phyloP scores from a whole-genome alignment of 2,329 filamentous ascomycete genomes.

The Hypomyces perniciosus region DNA sequence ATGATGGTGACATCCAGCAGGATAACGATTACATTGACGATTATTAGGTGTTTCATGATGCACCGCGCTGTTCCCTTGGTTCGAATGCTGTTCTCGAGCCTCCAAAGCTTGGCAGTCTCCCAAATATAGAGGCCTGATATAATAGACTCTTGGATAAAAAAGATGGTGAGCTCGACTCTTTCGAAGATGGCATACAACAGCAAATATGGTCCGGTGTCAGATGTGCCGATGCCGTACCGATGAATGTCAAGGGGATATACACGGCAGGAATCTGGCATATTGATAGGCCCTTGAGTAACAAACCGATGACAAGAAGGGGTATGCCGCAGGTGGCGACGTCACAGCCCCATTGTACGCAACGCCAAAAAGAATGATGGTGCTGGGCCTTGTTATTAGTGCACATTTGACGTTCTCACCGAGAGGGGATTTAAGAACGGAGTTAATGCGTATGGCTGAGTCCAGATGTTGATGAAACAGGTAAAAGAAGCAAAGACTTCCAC shows the following conservation, averaged over 20 bases:
- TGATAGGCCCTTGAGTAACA: slow-evolving; percentile 34
- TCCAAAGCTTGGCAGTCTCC: background rate
- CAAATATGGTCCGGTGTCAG: slow-evolving; percentile 2
- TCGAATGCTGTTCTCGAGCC: slow-evolving; percentile 33
- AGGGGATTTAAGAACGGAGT: too few species aligned
- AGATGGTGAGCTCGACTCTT: slow-evolving; percentile 46
- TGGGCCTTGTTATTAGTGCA: too few species aligned
- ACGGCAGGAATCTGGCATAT: background rate
- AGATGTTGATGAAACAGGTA: too few species aligned
- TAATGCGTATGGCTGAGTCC: too few species aligned
- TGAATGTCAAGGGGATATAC: background rate
- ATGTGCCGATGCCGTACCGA: slow-evolving; percentile 12
- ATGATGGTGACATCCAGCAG: slow-evolving; percentile 33
- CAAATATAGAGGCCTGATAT: slow-evolving; percentile 44
- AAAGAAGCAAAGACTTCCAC: too few species aligned
- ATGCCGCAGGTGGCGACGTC: slow-evolving; percentile 26
- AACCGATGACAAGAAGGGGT: slow-evolving; percentile 34
- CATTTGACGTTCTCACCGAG: too few species aligned
- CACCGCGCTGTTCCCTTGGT: slow-evolving; percentile 15
- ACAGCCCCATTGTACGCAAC: slow-evolving; percentile 24
- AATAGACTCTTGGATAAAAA: slow-evolving; percentile 48
- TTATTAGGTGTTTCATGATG: slow-evolving; percentile 28
- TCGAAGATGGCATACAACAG: slow-evolving; percentile 38
- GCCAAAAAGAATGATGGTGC: too few species aligned
- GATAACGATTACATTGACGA: slow-evolving; percentile 35